Evolutionary conservation across 2,329 filamentous ascomycete species (phyloP).

Genomic region (Aspergillus fumigatus): DNA sequence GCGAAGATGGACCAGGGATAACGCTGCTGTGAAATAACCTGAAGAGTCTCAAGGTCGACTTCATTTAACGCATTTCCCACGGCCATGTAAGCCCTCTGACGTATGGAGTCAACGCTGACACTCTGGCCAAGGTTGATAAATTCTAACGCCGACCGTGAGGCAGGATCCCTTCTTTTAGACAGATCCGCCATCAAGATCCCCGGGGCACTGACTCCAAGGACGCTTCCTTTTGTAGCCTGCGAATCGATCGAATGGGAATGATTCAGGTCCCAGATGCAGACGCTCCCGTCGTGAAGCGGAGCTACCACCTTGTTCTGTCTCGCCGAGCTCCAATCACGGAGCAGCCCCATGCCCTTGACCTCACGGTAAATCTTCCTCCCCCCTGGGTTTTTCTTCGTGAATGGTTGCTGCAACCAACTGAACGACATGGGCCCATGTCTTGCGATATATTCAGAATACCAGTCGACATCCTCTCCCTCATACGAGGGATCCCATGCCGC

Average conservation of each 20-base stretch:
- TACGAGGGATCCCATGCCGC: conserved; percentile 82
- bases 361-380: conserved; percentile 49
- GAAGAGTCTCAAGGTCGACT: conserved; percentile 71
- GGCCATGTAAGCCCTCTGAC: conserved; percentile 70
- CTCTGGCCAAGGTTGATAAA: conserved; percentile 65
- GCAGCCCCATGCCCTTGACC: conserved; percentile 68
- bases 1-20: conserved; percentile 83
- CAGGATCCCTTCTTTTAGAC: conserved; percentile 53
- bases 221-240: conserved; percentile 46
- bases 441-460: conserved; percentile 87
- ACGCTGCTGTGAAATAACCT: conserved; percentile 62
- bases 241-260: conserved; percentile 28
- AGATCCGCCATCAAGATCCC: conserved; percentile 66
- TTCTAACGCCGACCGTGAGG: conserved; percentile 26
- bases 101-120: conserved; percentile 69
- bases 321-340: conserved; percentile 50
- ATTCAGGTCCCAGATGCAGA: conserved; percentile 80
- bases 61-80: conserved; percentile 73
- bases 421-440: conserved; percentile 69
- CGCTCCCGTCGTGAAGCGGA: conserved; percentile 78
- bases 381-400: conserved; percentile 31
- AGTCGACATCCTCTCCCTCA: conserved; percentile 66
- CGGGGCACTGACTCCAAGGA: conserved; percentile 61
- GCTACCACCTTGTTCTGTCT: conserved; percentile 62
- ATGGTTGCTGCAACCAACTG: conserved; percentile 69